phyloP scores from a whole-genome alignment of 2,329 filamentous ascomycete species.

The Fusarium goolgardi region DNA sequence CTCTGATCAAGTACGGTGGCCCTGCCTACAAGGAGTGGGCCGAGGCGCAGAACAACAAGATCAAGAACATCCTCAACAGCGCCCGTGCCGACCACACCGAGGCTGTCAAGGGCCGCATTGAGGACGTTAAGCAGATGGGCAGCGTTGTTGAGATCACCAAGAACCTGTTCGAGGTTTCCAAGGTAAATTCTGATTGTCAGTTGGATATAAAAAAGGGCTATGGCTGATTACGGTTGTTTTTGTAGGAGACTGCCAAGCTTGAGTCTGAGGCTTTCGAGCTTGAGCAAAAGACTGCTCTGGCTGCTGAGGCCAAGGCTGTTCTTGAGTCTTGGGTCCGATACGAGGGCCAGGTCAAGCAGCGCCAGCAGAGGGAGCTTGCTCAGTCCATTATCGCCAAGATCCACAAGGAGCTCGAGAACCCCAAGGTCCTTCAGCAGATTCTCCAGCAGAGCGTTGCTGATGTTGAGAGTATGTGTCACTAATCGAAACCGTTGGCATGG shows the following conservation, averaged over 20 bases:
- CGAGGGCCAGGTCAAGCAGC: constrained; percentile 98
- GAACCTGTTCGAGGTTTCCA: constrained; percentile 96
- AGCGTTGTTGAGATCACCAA: constrained; percentile 97
- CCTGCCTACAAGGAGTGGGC: constrained; percentile 95
- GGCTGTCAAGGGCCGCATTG: constrained; percentile 94
- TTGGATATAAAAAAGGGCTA: constrained; percentile 15
- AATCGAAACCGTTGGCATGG: constrained; percentile 1
- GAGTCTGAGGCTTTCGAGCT: constrained; percentile 97
- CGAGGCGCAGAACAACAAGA: constrained; percentile 86
- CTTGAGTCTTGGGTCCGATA: constrained; percentile 99
- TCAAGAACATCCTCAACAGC: constrained; percentile 93
- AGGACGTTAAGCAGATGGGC: constrained; percentile 93
- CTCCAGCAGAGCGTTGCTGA: constrained; percentile 96
- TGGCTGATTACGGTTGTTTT: constrained; percentile 43
- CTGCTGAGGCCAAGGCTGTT: constrained; percentile 91
- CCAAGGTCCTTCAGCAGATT: constrained; percentile 96
- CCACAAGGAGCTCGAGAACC: constrained; percentile 98
- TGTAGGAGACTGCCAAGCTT: constrained; percentile 92
- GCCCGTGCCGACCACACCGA: constrained; percentile 94
- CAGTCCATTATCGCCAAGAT: constrained; percentile 96
- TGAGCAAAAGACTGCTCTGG: constrained; percentile 94
- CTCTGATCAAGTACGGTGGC: constrained; percentile 91
- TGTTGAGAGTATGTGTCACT: constrained; percentile 80
- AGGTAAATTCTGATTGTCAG: constrained; percentile 69
- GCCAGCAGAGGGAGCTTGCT: constrained; percentile 96